phyloP scores from a whole-genome alignment of 148 eudicot genomes.

The Heliosperma pusillum region DNA sequence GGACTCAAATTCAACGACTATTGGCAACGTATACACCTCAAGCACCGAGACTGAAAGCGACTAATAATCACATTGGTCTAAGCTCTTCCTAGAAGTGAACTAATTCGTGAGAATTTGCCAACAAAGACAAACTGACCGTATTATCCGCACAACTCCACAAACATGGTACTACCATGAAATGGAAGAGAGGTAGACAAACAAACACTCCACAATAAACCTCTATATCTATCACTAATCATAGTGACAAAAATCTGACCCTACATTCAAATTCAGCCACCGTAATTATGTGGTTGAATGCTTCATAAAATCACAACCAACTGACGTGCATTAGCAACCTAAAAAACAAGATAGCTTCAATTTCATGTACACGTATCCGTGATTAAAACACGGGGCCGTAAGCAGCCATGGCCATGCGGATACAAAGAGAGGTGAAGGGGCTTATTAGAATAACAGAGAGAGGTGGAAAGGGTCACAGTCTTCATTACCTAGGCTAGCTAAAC shows the following conservation, averaged over 20 bases:
- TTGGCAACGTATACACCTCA: not conserved
- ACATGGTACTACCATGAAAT: too few relatives aligned
- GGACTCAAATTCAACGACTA: not conserved
- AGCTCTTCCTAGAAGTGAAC: not conserved
- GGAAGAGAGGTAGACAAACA: not conserved
- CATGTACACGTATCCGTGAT: too few relatives aligned
- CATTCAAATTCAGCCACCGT: too few relatives aligned
- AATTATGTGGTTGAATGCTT: too few relatives aligned
- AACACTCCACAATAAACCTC: not conserved
- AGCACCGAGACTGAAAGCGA: not conserved
- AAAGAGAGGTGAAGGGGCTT: too few relatives aligned
- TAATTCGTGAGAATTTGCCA: not conserved
- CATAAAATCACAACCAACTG: too few relatives aligned
- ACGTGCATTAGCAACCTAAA: too few relatives aligned
- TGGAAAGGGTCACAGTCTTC: not conserved
- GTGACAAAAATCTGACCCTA: too few relatives aligned
- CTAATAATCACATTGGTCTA: not conserved
- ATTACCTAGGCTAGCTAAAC: not conserved
- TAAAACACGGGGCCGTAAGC: too few relatives aligned
- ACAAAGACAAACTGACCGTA: not conserved
- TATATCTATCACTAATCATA: too few relatives aligned
- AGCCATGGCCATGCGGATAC: too few relatives aligned
- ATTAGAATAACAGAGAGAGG: not conserved
- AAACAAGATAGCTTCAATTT: too few relatives aligned
- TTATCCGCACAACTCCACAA: not conserved